Evolutionary conservation across 352 stramenopile species (phyloP).

Genomic region (Blastocystis sp.): DNA sequence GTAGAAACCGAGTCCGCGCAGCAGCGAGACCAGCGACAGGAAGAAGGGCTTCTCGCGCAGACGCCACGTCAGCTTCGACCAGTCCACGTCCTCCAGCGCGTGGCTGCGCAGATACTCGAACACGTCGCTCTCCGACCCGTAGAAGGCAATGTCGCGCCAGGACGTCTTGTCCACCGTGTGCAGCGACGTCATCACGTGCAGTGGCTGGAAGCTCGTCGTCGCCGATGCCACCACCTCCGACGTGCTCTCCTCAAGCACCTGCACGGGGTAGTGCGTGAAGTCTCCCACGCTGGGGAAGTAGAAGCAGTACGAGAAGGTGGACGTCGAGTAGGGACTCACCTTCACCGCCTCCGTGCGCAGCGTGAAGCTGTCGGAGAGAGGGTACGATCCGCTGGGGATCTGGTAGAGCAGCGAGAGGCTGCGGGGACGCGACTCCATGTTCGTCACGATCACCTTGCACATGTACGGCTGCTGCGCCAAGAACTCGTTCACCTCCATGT

Average conservation of each 20-base stretch:
- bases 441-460: constrained; percentile 65
- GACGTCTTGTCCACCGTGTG: constrained; percentile 64
- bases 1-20: constrained; percentile 63
- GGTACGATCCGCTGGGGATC: constrained; percentile 66
- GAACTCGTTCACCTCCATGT: constrained; percentile 60
- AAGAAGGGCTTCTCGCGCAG: constrained; percentile 63
- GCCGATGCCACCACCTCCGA: constrained; percentile 62
- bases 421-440: constrained; percentile 61
- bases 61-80: constrained; percentile 62
- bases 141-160: constrained; percentile 65
- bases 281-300: constrained; percentile 65
- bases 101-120: constrained; percentile 60
- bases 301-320: constrained; percentile 63
- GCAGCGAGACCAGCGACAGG: constrained; percentile 58
- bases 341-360: constrained; percentile 63
- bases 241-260: constrained; percentile 60
- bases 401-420: constrained; percentile 66
- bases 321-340: constrained; percentile 62
- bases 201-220: constrained; percentile 31
- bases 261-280: constrained; percentile 65
- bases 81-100: constrained; percentile 60
- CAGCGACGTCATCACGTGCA: constrained; percentile 60
- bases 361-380: constrained; percentile 63
- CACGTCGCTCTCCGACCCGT: constrained; percentile 64
- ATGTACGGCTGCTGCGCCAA: constrained; percentile 64